Evolutionary conservation across 78 protist genomes (phyloP).

Genomic region (slime mould (Dictyostelium discoideum)): dicty_2.7 NC_007088.5:4033001-4033500

Average conservation of each 20-base stretch:
- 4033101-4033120: background rate
- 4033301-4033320: background rate
- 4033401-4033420: background rate
- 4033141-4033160: background rate
- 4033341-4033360: background rate
- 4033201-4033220: background rate
- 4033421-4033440: background rate
- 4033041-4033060: background rate
- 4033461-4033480: background rate
- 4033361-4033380: background rate
- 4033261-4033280: background rate
- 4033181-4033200: background rate
- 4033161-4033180: background rate
- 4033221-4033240: background rate
- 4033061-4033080: background rate
- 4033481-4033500: background rate
- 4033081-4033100: background rate
- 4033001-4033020: background rate
- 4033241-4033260: background rate
- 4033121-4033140: background rate
- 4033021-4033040: background rate
- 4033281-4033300: background rate
- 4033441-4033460: background rate
- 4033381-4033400: background rate
- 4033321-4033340: background rate